These are phyloP conservation scores for Colletotrichum abscissum DNA, from an alignment of 2,329 filamentous ascomycete species.

Conservation along the genomic window DNA sequence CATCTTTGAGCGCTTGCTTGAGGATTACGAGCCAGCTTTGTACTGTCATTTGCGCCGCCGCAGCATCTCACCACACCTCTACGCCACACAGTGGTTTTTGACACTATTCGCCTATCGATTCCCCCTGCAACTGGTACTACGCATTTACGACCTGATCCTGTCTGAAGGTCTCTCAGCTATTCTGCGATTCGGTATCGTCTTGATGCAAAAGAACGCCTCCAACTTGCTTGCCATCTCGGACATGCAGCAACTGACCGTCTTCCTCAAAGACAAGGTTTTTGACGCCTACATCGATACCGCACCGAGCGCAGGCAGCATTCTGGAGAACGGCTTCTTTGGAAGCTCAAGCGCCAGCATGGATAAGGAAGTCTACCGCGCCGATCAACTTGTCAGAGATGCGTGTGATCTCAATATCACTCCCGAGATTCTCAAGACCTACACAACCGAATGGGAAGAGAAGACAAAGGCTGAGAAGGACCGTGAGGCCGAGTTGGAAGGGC, in stretches of 20 bases:
- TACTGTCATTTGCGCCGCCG: slow-evolving; percentile 93
- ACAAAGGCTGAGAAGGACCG: slow-evolving; percentile 83
- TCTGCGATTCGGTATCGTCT: slow-evolving; percentile 90
- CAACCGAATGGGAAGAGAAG: slow-evolving; percentile 92
- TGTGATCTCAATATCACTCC: slow-evolving; percentile 88
- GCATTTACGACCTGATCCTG: slow-evolving; percentile 95
- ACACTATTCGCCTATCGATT: slow-evolving; percentile 99
- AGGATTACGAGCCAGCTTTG: slow-evolving; percentile 92
- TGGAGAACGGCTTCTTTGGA: slow-evolving; percentile 98
- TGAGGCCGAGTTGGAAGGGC: slow-evolving; percentile 81
- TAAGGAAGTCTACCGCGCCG: slow-evolving; percentile 95
- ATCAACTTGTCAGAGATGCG: slow-evolving; percentile 92
- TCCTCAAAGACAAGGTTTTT: slow-evolving; percentile 93
- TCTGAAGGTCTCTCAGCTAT: slow-evolving; percentile 95
- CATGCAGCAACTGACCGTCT: slow-evolving; percentile 88
- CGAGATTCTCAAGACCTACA: slow-evolving; percentile 84
- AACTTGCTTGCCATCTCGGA: slow-evolving; percentile 86
- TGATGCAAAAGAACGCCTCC: slow-evolving; percentile 94
- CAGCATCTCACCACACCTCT: slow-evolving; percentile 89
- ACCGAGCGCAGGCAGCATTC: slow-evolving; percentile 89
- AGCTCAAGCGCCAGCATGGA: slow-evolving; percentile 89
- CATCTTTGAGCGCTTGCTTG: slow-evolving; percentile 92
- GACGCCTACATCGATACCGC: slow-evolving; percentile 97
- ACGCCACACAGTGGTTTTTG: slow-evolving; percentile 98
- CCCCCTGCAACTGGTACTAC: slow-evolving; percentile 92